Evolutionary conservation across 1,284 basidiomycete species (phyloP).

Genomic region (Garcileccinum viscosum): DNA sequence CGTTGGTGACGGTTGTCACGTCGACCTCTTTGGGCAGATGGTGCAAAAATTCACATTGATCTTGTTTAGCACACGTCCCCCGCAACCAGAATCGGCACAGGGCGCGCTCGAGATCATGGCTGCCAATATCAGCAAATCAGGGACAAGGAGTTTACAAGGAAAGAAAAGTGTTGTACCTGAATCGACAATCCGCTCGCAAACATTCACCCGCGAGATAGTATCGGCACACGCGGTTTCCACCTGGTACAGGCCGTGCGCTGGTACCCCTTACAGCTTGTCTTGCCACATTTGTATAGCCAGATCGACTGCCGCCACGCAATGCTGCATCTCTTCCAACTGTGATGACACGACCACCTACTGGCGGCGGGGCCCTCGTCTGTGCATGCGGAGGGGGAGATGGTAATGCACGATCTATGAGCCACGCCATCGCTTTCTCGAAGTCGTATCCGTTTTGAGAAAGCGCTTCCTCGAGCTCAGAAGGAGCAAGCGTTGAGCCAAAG

Average conservation of each 20-base stretch:
- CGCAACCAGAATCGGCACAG: slow-evolving; percentile 98
- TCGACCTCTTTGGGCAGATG: slow-evolving; percentile 85
- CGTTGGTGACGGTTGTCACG: slow-evolving; percentile 66
- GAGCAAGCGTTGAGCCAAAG: slow-evolving; percentile 86
- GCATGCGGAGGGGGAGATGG: slow-evolving; percentile 50
- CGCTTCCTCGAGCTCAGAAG: slow-evolving; percentile 92
- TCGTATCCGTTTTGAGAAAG: slow-evolving; percentile 89
- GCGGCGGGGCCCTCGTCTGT: slow-evolving; percentile 65
- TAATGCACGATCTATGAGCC: slow-evolving; percentile 80
- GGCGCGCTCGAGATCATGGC: slow-evolving; percentile 90
- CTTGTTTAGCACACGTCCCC: slow-evolving; percentile 94
- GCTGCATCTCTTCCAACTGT: slow-evolving; percentile 62
- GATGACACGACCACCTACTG: slow-evolving; percentile 67
- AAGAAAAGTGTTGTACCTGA: slow-evolving; percentile 68
- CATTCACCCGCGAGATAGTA: slow-evolving; percentile 98
- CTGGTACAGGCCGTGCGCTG: slow-evolving; percentile 62
- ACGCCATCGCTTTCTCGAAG: slow-evolving; percentile 93
- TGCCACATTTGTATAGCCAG: slow-evolving; percentile 44
- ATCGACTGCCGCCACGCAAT: slow-evolving; percentile 54
- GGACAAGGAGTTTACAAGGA: neutral
- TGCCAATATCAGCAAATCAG: slow-evolving; percentile 41
- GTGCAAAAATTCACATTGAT: slow-evolving; percentile 89
- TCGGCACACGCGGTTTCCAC: slow-evolving; percentile 81
- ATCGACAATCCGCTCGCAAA: slow-evolving; percentile 93
- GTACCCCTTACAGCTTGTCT: slow-evolving; percentile 52